Evolutionary conservation across 176 grass and related monocot species (phyloP).

Genomic region (Paspalum notatum): DNA sequence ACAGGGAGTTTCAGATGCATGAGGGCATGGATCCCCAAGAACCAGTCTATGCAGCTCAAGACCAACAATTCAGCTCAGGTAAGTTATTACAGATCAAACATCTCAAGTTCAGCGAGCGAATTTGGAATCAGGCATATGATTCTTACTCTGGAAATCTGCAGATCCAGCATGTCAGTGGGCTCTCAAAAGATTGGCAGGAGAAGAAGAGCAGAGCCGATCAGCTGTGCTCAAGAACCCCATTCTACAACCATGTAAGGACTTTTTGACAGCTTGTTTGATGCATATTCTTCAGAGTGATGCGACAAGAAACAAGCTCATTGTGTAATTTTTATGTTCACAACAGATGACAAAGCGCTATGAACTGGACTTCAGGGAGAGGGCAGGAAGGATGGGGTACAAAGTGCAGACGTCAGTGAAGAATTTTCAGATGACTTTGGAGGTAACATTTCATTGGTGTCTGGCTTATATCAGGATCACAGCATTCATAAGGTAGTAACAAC

Average conservation of each 20-base stretch:
- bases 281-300: neutral
- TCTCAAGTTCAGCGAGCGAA: neutral
- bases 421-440: conserved; percentile 85
- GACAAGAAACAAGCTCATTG: neutral
- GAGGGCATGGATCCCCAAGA: conserved; percentile 77
- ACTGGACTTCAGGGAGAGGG: conserved; percentile 91
- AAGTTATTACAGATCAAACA: neutral
- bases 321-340: neutral
- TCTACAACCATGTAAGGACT: conserved; percentile 76
- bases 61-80: conserved; percentile 61
- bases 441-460: conserved; percentile 1
- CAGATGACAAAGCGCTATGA: conserved; percentile 84
- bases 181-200: conserved; percentile 80
- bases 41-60: conserved; percentile 72
- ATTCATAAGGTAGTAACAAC: neutral
- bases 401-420: conserved; percentile 94
- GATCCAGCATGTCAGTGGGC: conserved; percentile 80
- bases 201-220: conserved; percentile 62
- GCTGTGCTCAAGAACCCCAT: conserved; percentile 75
- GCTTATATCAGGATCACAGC: neutral
- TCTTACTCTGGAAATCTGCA: conserved; percentile 27
- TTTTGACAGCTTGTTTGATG: neutral
- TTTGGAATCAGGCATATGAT: neutral
- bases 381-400: conserved; percentile 79
- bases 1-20: conserved; percentile 78